Conservation (phyloP, 2,329 filamentous ascomycete genomes). For the Dothideomycetes sp. region DNA sequence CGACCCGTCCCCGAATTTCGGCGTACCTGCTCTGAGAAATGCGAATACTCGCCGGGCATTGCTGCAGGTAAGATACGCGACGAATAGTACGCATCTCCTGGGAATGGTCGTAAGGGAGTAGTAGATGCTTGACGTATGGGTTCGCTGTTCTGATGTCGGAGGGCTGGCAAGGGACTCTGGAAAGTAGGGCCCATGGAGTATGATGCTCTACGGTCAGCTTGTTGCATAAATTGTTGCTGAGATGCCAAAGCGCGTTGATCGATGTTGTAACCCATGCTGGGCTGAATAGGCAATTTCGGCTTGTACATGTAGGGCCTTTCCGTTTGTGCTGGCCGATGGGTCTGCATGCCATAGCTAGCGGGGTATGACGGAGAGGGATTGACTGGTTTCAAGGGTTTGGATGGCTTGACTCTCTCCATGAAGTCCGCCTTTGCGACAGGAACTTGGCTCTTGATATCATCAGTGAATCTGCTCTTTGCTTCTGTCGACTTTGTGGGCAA, state of each 20-base stretch:
- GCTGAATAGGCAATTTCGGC: slow-evolving; percentile 24
- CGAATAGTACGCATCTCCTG: slow-evolving; percentile 30
- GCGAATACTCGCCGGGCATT: slow-evolving; percentile 28
- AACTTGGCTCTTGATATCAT: slow-evolving; percentile 53
- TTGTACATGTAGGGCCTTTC: slow-evolving; percentile 31
- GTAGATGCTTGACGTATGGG: slow-evolving; percentile 12
- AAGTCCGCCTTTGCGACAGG: slow-evolving; percentile 65
- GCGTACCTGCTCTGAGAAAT: slow-evolving; percentile 22
- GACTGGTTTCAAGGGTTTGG: slow-evolving; percentile 18
- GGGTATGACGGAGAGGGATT: slow-evolving; percentile 17
- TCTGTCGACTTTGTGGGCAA: slow-evolving; percentile 80
- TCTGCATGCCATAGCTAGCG: slow-evolving; percentile 4
- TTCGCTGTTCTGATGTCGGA: slow-evolving; percentile 21
- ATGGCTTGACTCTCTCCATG: slow-evolving; percentile 53
- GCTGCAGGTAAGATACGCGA: slow-evolving; percentile 28
- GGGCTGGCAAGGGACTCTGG: background rate
- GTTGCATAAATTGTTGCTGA: slow-evolving; percentile 7
- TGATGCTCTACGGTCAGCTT: slow-evolving; percentile 8
- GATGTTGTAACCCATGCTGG: slow-evolving; percentile 18
- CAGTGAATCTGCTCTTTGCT: slow-evolving; percentile 81
- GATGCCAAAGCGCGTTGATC: slow-evolving; percentile 20
- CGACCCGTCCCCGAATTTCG: slow-evolving; percentile 16
- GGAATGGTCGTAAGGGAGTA: slow-evolving; percentile 25
- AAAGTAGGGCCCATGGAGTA: background rate
- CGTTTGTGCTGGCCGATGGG: slow-evolving; percentile 5